Evolutionary conservation across 2,329 filamentous ascomycete genomes (phyloP), one percentile per base, ranked within the genome.

Genomic region (Aspergillus proliferans): DNA sequence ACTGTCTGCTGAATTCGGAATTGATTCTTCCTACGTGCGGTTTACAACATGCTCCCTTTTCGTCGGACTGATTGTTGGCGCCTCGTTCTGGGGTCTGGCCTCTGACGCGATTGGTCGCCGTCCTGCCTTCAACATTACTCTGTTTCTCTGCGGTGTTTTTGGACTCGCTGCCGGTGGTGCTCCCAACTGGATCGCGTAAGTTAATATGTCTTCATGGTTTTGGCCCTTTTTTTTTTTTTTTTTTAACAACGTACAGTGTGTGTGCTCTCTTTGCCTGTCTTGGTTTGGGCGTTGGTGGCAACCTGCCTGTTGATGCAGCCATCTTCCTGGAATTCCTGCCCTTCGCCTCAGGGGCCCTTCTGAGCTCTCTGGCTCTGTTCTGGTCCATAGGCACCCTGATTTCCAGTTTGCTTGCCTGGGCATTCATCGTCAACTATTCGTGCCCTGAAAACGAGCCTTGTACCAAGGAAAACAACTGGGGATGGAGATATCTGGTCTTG

Each of bases 311-410:
- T 0, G 87, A 92, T 64, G 86, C 86, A 18, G 86, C 87, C 0
- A 73, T 93, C 5, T 92, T 93, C 63, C 76, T 93, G 34, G 88
- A 94, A 61, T 91, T 91, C 57, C 71, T 93, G 0, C 88, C 88
- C 0, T 82, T 83, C 49, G 79, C 82, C 0, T 84, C 81, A 15
- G 82, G 81, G 53, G 80, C 82, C 34, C 75, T 91, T 9, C 74
- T 92, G 18, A 92, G 87, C 0, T 73, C 90, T 22, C 75, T 93
- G 6, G 88, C 86, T 2, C 78, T 88, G 4, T 92, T 86, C 83
- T 93, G 88, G 87, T 86, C 87, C 0, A 70, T 93, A 15, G 89
- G 88, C 2, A 87, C 91, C 62, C 76, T 92, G 4, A 76, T 21
- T 9, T 49, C 14, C 41, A 57, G 58, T 57, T 24, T 61, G 62